These are phyloP conservation scores for Eugenia klotzschiana DNA, from an alignment of 441 rosid species.

Conservation along the genomic window DNA sequence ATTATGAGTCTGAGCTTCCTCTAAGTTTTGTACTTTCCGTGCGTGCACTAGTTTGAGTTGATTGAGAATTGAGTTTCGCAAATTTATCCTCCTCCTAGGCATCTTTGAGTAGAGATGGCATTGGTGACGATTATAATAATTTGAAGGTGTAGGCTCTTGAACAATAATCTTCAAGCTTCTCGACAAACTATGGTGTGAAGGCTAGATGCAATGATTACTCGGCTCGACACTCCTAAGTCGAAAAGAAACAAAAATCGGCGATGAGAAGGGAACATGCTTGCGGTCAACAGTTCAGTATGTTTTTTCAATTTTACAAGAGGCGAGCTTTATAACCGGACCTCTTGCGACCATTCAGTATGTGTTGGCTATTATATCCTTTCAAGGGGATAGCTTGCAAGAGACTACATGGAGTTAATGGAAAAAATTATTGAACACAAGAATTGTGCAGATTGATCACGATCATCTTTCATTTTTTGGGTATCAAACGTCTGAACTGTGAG, in stretches of 20 bases:
- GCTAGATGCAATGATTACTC: neutral
- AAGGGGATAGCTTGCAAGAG: neutral
- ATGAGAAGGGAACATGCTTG: neutral
- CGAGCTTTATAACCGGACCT: neutral
- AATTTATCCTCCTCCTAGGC: neutral
- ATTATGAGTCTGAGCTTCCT: neutral
- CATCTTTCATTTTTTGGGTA: neutral
- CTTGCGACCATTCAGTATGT: neutral
- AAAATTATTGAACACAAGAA: neutral
- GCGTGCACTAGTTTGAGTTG: neutral
- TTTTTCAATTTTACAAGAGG: neutral
- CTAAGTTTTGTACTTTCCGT: neutral
- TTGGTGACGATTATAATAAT: neutral
- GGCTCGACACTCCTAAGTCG: neutral
- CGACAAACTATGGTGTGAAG: neutral
- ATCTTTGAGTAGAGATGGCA: neutral
- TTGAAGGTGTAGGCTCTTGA: neutral
- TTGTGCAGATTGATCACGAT: neutral
- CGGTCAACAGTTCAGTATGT: neutral
- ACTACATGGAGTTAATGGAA: neutral
- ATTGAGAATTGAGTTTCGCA: neutral
- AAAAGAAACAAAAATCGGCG: neutral
- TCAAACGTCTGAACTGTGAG: neutral
- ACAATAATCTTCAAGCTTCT: neutral
- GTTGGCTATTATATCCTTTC: neutral